A percentile compares a stretch with the other conserved stretches of the same genome.
Conservation (phyloP, 2,329 filamentous ascomycete genomes). For the Lithohypha guttulata region DNA sequence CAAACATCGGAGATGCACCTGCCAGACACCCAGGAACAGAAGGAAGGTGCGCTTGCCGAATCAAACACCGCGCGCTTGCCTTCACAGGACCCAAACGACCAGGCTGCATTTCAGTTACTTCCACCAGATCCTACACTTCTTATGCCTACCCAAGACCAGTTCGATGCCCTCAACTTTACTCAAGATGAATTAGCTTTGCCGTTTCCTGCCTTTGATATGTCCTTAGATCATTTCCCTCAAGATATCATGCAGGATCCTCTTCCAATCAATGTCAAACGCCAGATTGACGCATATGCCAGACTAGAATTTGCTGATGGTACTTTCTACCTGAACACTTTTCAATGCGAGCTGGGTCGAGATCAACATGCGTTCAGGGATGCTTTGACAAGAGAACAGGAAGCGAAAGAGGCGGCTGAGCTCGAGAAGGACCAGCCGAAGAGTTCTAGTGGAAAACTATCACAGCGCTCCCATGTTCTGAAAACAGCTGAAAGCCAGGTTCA, state of each 20-base stretch:
- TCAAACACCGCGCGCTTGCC: constrained; percentile 7
- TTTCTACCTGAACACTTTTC: constrained; percentile 55
- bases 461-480: constrained; percentile 35
- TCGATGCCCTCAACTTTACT: not conserved
- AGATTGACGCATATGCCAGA: constrained; percentile 51
- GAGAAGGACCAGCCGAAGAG: constrained; percentile 33
- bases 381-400: constrained; percentile 32
- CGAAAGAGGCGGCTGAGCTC: constrained; percentile 21
- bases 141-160: not conserved
- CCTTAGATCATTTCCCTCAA: constrained; percentile 2
- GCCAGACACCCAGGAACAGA: not conserved
- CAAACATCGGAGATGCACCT: not conserved
- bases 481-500: constrained; percentile 35
- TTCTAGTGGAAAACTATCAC: constrained; percentile 35
- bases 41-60: constrained; percentile 2
- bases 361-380: constrained; percentile 41
- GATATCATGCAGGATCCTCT: not conserved
- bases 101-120: not conserved
- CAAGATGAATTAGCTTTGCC: constrained; percentile 12
- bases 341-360: constrained; percentile 53
- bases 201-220: constrained; percentile 10
- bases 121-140: not conserved
- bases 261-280: constrained; percentile 14
- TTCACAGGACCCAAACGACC: constrained; percentile 2
- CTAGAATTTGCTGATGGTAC: constrained; percentile 55